Evolutionary conservation across 2,329 filamentous ascomycete genomes (phyloP), one percentile per base, ranked within the genome.

Genomic region (Colletotrichum nymphaeae): DNA sequence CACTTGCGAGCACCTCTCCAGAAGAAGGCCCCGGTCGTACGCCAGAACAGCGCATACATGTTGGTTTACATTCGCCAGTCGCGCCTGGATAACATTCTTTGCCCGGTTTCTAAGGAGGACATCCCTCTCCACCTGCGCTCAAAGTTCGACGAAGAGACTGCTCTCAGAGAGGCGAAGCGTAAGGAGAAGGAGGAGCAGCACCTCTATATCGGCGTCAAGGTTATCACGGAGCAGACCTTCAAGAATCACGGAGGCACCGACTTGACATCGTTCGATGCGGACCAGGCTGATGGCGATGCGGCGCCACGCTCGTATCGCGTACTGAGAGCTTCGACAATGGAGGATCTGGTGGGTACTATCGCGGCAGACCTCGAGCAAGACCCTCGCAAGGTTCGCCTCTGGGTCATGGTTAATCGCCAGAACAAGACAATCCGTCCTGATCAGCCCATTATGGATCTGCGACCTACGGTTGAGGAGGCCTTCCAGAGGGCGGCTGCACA

Each of bases 361-460:
- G 95, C 93, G 0, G 84, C 90, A 52, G 93, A 97, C 69, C 87
- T 93, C 63, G 88, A 86, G 0, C 83, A 93, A 63, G 91, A 95
- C 57, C 87, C 93, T 0, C 91, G 91, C 69, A 89, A 90, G 74
- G 84, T 98, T 28, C 91, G 97, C 26, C 89, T 98, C 22, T 99
- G 97, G 97, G 91, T 95, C 67, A 98, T 99, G 95, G 97, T 99
- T 1, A 98, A 98, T 80, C 93, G 97, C 12, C 97, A 99, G 82
- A 99, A 99, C 81, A 98, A 98, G 83, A 99, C 97, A 0, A 93
- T 95, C 49, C 91, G 97, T 22, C 97, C 97, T 0, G 97, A 99
- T 80, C 92, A 94, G 72, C 94, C 95, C 0, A 91, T 99, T 62
- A 90, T 90, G 80, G 95, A 97, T 79, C 84, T 91, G 2, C 88